phyloP scores from a whole-genome alignment of 2,329 filamentous ascomycete genomes.

The Colletotrichum costaricense region DNA sequence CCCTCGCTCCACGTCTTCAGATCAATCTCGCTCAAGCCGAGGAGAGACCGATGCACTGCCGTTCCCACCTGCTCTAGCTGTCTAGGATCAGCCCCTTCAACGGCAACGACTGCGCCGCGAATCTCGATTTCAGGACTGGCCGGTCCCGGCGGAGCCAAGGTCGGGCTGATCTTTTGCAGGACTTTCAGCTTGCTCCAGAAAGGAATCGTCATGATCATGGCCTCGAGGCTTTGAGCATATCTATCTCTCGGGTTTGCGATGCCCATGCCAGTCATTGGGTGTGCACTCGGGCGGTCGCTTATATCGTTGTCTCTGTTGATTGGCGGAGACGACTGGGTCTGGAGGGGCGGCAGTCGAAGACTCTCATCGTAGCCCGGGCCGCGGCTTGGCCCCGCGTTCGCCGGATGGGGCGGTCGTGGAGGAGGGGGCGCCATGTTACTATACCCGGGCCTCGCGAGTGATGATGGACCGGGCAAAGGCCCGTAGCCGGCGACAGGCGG shows the following conservation, averaged over 20 bases:
- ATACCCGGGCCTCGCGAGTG: slow-evolving; percentile 28
- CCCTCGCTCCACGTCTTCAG: slow-evolving; percentile 59
- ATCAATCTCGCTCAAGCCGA: slow-evolving; percentile 51
- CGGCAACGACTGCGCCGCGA: slow-evolving; percentile 83
- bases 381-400: slow-evolving; percentile 44
- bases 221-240: slow-evolving; percentile 65
- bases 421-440: slow-evolving; percentile 67
- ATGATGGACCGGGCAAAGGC: slow-evolving; percentile 40
- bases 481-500: slow-evolving; percentile 42
- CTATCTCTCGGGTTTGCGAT: slow-evolving; percentile 40
- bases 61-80: slow-evolving; percentile 68
- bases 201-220: slow-evolving; percentile 80
- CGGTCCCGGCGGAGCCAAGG: slow-evolving; percentile 56
- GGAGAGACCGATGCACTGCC: slow-evolving; percentile 73
- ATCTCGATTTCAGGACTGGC: slow-evolving; percentile 49
- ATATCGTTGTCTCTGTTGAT: slow-evolving; percentile 24
- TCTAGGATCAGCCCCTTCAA: slow-evolving; percentile 78
- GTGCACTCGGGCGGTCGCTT: slow-evolving; percentile 29
- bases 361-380: slow-evolving; percentile 61
- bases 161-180: slow-evolving; percentile 79
- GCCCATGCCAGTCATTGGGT: slow-evolving; percentile 42
- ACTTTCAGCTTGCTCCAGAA: slow-evolving; percentile 82
- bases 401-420: slow-evolving; percentile 57
- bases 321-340: slow-evolving; percentile 52
- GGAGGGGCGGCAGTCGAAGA: slow-evolving; percentile 64